phyloP scores from a whole-genome alignment of 352 stramenopile genomes.

The Pythium apleroticum region DNA sequence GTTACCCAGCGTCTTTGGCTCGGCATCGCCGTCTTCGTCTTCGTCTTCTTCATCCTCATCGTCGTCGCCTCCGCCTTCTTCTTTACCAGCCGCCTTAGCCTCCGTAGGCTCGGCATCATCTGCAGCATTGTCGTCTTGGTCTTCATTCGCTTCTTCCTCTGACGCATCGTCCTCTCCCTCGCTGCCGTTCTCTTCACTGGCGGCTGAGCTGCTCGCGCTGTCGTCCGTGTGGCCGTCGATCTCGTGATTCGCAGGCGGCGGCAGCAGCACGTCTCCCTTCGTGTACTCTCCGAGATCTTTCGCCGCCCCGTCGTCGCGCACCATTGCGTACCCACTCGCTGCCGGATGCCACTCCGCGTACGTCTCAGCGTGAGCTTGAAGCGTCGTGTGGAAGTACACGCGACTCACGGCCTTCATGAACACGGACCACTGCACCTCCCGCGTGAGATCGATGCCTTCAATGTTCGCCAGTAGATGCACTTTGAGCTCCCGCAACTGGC shows the following conservation, averaged over 20 bases:
- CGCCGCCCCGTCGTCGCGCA: constrained; percentile 28
- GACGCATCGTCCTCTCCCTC: constrained; percentile 20
- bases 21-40: constrained; percentile 13
- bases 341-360: constrained; percentile 44
- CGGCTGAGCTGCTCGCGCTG: constrained; percentile 65
- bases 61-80: constrained; percentile 10
- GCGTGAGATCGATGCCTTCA: constrained; percentile 53
- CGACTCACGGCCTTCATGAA: constrained; percentile 55
- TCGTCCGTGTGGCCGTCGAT: constrained; percentile 82
- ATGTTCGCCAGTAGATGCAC: constrained; percentile 57
- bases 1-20: constrained; percentile 1
- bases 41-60: constrained; percentile 23
- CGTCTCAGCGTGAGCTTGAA: constrained; percentile 22
- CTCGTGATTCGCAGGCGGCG: constrained; percentile 54
- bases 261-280: constrained; percentile 51
- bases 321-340: constrained; percentile 56
- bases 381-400: constrained; percentile 44
- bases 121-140: constrained; percentile 11
- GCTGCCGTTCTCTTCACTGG: constrained; percentile 42
- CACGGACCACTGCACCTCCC: constrained; percentile 48
- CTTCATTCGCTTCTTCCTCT: constrained; percentile 15
- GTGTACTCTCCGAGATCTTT: constrained; percentile 38
- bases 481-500: constrained; percentile 37
- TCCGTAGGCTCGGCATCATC: neutral
- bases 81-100: constrained; percentile 7